Conservation (phyloP, 768 basidiomycete species). For the Termitomyces sp. region DNA sequence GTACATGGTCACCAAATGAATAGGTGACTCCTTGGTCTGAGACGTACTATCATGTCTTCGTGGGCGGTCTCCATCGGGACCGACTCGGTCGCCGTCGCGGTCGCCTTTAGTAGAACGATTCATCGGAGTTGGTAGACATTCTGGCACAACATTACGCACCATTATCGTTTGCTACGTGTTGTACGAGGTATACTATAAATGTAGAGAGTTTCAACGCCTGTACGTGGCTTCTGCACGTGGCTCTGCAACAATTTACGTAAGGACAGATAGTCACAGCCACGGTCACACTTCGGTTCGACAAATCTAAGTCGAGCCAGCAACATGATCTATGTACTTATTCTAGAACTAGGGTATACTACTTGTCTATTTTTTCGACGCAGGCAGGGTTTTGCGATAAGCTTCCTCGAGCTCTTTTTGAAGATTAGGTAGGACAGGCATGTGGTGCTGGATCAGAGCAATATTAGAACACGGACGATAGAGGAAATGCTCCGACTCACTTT, state of each 20-base stretch:
- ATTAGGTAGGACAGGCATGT: conserved; percentile 79
- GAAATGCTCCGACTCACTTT: conserved; percentile 45
- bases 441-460: conserved; percentile 39
- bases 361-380: conserved; percentile 62
- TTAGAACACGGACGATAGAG: conserved; percentile 4
- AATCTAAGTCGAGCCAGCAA: not conserved
- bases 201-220: not conserved
- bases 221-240: not conserved
- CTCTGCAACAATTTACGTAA: not conserved
- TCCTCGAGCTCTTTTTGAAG: conserved; percentile 88
- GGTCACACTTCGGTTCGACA: not conserved
- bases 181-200: not conserved
- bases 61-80: conserved; percentile 92
- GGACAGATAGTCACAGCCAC: not conserved
- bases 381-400: conserved; percentile 75
- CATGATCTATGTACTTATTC: conserved; percentile 2
- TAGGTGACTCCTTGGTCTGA: not conserved
- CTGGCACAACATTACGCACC: conserved; percentile 1
- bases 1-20: conserved; percentile 2
- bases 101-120: conserved; percentile 26
- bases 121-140: not conserved
- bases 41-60: conserved; percentile 95
- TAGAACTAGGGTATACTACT: conserved; percentile 8
- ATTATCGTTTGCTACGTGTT: conserved; percentile 4
- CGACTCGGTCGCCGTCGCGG: conserved; percentile 57